Percentiles rank a stretch among this genome's conserved stretches.
phyloP scores from a whole-genome alignment of 2,329 filamentous ascomycete genomes.

The Phaeoacremonium minimum region DNA sequence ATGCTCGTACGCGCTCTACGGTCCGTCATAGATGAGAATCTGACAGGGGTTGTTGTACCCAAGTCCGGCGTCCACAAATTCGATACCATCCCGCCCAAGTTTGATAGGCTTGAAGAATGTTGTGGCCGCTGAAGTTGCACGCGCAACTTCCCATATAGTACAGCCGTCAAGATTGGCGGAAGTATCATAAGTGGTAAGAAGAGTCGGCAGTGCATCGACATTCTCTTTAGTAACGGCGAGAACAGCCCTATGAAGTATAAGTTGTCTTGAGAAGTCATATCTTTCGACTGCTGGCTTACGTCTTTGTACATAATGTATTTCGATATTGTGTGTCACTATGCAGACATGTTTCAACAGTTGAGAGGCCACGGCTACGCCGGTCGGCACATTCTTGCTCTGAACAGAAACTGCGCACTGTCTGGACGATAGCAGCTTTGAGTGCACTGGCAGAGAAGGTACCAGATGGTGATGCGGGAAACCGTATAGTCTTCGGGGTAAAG shows the following conservation, averaged over 20 bases:
- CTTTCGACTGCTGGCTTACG: conserved; percentile 15
- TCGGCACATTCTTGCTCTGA: conserved; percentile 7
- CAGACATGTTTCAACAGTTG: conserved; percentile 11
- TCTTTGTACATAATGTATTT: conserved; percentile 15
- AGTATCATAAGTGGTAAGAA: conserved; percentile 21
- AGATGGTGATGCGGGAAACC: conserved; percentile 8
- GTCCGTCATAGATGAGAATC: conserved; percentile 20
- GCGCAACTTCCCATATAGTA: conserved; percentile 21
- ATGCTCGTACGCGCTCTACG: no score
- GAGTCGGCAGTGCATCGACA: conserved; percentile 15
- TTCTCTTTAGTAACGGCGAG: conserved; percentile 22
- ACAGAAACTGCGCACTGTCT: conserved; percentile 12
- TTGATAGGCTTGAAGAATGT: conserved; percentile 22
- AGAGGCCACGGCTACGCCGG: conserved; percentile 2
- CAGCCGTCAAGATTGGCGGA: conserved; percentile 12
- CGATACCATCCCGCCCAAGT: conserved; percentile 16
- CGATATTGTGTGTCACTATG: conserved; percentile 16
- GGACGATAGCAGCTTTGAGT: conserved; percentile 17
- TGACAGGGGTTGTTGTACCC: conserved; percentile 26
- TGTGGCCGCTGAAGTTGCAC: conserved; percentile 13
- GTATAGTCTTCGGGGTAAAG: conserved; percentile 14
- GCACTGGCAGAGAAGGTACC: conserved; percentile 18
- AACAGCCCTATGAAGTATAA: conserved; percentile 13
- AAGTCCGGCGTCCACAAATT: conserved; percentile 23
- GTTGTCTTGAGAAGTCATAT: no score